Evolutionary conservation across 164 flowering plant genomes (phyloP), one percentile per base, ranked within the genome.

Genomic region (Tetracentron sinense): DNA sequence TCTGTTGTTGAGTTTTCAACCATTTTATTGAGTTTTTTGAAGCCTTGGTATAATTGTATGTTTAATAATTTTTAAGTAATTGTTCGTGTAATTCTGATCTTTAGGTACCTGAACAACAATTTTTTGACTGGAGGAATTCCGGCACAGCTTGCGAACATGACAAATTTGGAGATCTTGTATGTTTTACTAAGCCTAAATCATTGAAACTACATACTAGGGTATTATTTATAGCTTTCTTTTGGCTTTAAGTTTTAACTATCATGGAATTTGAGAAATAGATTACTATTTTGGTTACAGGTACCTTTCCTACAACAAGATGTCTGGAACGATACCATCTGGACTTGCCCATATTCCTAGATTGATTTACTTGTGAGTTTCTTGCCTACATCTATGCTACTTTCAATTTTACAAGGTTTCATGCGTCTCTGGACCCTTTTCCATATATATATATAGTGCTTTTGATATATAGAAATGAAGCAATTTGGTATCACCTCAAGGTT

Each of bases 91-190:
- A 58, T 48, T 66, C 38, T 66, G 69, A 31, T 31, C 15, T 74
- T 35, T 57, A 94, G 98, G 30, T 91, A 91, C 67, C 77, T 91
- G 7, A 91, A 91, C 54, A 89, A 91, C 56, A 94, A 94, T 69
- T 84, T 82, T 72, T 83, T 94, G 26, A 86, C 93, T 33, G 98
- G 98, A 74, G 96, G 98, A 51, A 72, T 91, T 70, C 97, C 98
- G 22, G 75, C 96, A 38, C 93, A 94, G 74, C 87, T 91, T 62
- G 92, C 93, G 59, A 91, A 89, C 69, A 75, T 94, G 73, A 81
- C 95, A 21, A 91, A 87, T 65, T 74, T 94, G 81, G 98, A 94
- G 74, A 94, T 90, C 44, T 72, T 90, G 96, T 90, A 75, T 83
- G 88, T 73, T 19, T 58, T 51, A n/a, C n/a, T n/a, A n/a, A 46